Conservation (phyloP, 75 land plant genomes). For the Pseudotsuga menziesii region DNA sequence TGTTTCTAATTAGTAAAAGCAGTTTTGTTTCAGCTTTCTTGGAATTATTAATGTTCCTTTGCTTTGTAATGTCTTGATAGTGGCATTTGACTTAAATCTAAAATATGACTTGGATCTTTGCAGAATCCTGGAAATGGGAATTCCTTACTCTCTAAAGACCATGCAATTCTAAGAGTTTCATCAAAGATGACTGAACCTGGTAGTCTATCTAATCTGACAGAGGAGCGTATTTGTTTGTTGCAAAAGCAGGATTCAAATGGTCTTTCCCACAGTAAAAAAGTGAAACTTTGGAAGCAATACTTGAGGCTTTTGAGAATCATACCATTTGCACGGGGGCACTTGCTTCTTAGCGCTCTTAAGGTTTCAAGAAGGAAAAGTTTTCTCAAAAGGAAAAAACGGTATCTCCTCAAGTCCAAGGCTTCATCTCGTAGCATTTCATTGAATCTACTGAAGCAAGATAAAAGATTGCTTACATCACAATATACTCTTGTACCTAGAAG, state of each 20-base stretch:
- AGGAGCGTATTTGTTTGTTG: not conserved
- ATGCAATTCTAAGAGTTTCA: not conserved
- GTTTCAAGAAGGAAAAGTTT: not conserved
- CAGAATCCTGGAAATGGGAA: not conserved
- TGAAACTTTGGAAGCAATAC: not conserved
- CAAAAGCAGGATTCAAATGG: slow-evolving; percentile 5
- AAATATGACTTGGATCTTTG: not conserved
- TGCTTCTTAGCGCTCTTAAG: not conserved
- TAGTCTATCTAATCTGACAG: not conserved
- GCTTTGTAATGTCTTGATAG: not conserved
- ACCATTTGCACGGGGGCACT: not conserved
- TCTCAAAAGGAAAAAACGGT: not conserved
- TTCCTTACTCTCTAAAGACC: not conserved
- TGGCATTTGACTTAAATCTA: not conserved
- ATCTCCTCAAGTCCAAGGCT: not conserved
- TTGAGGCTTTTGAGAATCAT: not conserved
- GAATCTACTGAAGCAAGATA: not conserved
- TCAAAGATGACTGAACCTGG: not conserved
- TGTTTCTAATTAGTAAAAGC: not conserved
- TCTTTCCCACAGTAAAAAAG: not conserved
- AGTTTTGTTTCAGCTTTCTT: not conserved
- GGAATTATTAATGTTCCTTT: not conserved
- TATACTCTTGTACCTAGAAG: too few relatives aligned
- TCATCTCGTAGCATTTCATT: not conserved
- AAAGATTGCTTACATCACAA: too few relatives aligned